Evolutionary conservation across 257 asterid species (phyloP).

Genomic region (Capsicum pubescens): DNA sequence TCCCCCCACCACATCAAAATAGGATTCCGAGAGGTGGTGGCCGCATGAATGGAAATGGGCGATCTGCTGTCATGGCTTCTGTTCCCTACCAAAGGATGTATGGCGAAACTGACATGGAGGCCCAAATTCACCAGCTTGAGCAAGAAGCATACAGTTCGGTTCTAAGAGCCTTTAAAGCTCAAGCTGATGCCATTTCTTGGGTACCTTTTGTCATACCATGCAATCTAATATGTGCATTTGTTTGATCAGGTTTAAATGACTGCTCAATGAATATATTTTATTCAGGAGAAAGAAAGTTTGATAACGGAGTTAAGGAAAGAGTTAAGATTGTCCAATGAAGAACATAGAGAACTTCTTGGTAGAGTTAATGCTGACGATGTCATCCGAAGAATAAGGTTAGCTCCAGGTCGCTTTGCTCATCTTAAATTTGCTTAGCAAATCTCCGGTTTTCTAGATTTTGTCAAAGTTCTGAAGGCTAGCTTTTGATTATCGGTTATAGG

Average conservation of each 20-base stretch:
- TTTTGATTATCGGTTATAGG: conserved; percentile 40
- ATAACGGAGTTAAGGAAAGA: conserved; percentile 81
- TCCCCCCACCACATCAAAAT: conserved; percentile 67
- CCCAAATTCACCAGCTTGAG: conserved; percentile 88
- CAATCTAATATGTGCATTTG: conserved; percentile 39
- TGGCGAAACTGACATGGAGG: conserved; percentile 79
- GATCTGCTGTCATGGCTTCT: conserved; percentile 61
- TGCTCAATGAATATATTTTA: conserved; percentile 45
- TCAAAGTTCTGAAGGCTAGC: conserved; percentile 32
- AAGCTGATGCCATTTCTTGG: conserved; percentile 91
- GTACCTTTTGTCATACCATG: conserved; percentile 47
- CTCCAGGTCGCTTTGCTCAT: neutral
- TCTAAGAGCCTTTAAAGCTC: conserved; percentile 90
- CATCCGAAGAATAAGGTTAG: conserved; percentile 72
- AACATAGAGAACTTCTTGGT: conserved; percentile 76
- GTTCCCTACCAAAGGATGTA: conserved; percentile 65
- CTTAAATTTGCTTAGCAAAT: neutral
- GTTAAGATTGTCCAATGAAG: conserved; percentile 80
- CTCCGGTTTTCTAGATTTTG: conserved; percentile 19
- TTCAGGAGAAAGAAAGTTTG: conserved; percentile 79
- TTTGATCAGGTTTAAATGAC: conserved; percentile 45
- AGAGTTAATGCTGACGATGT: conserved; percentile 78
- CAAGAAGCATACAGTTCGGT: conserved; percentile 90
- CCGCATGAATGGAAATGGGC: conserved; percentile 62
- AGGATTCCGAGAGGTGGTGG: conserved; percentile 62